These are phyloP conservation scores for Pseudogymnoascus sp. DNA, from an alignment of 2,329 filamentous ascomycete genomes.

Conservation along the genomic window DNA sequence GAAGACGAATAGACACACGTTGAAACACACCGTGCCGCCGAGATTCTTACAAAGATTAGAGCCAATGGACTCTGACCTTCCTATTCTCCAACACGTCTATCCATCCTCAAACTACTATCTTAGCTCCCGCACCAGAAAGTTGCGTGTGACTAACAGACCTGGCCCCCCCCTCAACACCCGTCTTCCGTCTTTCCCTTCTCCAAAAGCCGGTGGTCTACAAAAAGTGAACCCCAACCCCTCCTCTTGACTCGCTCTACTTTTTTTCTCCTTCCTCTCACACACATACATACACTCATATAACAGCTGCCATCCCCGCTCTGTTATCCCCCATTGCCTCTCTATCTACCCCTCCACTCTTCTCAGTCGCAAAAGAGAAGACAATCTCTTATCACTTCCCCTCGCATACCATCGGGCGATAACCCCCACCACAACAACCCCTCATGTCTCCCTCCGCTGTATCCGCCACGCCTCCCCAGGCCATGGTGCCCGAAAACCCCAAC, in stretches of 20 bases:
- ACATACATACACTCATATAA: neutral
- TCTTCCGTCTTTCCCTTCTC: neutral
- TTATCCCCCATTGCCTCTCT: neutral
- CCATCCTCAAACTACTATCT: neutral
- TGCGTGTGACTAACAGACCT: neutral
- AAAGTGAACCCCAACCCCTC: neutral
- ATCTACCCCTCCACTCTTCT: neutral
- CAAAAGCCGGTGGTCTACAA: neutral
- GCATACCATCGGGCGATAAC: neutral
- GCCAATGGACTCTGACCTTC: neutral
- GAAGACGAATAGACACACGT: neutral
- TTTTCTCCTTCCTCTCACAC: neutral
- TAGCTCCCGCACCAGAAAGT: neutral
- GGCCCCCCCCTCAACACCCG: neutral
- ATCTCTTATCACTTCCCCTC: neutral
- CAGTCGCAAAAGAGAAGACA: neutral
- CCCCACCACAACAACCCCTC: slow-evolving; percentile 13
- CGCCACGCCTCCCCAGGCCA: slow-evolving; percentile 30
- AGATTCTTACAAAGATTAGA: neutral
- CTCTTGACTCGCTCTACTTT: neutral
- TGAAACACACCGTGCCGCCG: neutral
- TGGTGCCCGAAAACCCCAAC: slow-evolving; percentile 39
- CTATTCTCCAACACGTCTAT: neutral
- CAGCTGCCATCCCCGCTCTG: neutral
- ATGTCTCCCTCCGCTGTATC: slow-evolving; percentile 42